Evolutionary conservation across 2,329 filamentous ascomycete species (phyloP), one percentile per base, ranked within the genome.

Genomic region (Colletotrichum simmondsii): DNA sequence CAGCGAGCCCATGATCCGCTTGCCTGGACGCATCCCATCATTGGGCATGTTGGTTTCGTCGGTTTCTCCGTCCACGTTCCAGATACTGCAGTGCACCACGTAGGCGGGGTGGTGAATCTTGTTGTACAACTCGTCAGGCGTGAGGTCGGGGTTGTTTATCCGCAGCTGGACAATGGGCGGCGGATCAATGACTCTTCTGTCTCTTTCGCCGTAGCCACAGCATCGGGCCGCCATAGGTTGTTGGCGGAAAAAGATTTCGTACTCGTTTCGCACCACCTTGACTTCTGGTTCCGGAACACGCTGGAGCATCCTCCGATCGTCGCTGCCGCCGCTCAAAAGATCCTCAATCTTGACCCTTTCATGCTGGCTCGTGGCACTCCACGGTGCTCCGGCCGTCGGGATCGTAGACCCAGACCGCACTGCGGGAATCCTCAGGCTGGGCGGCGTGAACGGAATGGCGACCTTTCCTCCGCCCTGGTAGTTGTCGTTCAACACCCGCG

Each of bases 121-220:
- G 2, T 79, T 78, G 49, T 78, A 81, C 19, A 86, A 82, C 75
- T 94, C 91, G 58, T 90, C 88, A 53, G 85, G 82, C 12, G 89
- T 86, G 30, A 87, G 79, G 24, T 80, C 85, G 1, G 89, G 86
- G 74, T 92, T 89, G 64, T 90, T 89, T 68, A 95, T 89, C 32
- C 87, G 85, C 59, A 96, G 88, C 79, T 96, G 91, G 26, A 97
- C 89, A 78, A 97, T 96, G 16, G 94, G 94, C 2, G 94, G 94
- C 53, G 94, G 94, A 78, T 97, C 94, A 75, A 97, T 94, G 19
- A 95, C 93, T 74, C 94, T 89, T 52, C 94, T 90, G 79, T 97
- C 94, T 75, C 94, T 88, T 81, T 96, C 94, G 73, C 94, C 94
- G 80, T 95, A 96, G 1, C 94, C 94, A 78, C 94, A 97, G 54